Percentiles rank a stretch among this genome's conserved stretches.
Evolutionary conservation across 768 basidiomycete species (phyloP).

Genomic region (Mycena capillaripes): DNA sequence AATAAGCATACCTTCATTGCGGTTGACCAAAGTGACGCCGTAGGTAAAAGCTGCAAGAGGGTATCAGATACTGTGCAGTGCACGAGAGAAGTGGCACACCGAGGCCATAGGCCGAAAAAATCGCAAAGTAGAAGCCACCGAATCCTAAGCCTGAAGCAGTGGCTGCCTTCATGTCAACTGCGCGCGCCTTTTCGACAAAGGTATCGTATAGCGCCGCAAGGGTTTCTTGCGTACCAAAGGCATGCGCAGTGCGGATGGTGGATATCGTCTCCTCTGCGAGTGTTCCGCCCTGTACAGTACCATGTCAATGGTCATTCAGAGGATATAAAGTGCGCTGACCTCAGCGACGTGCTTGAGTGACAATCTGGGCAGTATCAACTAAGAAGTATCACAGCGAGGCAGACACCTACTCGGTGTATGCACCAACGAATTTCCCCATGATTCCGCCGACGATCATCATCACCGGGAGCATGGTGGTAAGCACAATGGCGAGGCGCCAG

Average conservation of each 20-base stretch:
- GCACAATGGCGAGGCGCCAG: slow-evolving; percentile 89
- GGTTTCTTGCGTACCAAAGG: slow-evolving; percentile 85
- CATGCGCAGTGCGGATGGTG: slow-evolving; percentile 89
- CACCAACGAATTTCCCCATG: slow-evolving; percentile 77
- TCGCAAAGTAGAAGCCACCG: slow-evolving; percentile 84
- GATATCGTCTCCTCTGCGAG: slow-evolving; percentile 95
- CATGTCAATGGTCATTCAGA: too few relatives aligned
- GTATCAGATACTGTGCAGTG: background rate
- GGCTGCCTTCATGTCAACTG: slow-evolving; percentile 69
- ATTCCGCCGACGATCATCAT: slow-evolving; percentile 79
- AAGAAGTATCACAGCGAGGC: background rate
- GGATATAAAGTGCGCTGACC: background rate
- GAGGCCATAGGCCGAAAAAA: slow-evolving; percentile 81
- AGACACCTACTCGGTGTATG: slow-evolving; percentile 72
- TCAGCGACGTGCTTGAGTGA: slow-evolving; percentile 80
- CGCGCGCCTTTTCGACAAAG: slow-evolving; percentile 66
- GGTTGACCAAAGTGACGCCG: slow-evolving; percentile 86
- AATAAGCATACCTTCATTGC: slow-evolving; percentile 47
- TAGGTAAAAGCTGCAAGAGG: slow-evolving; percentile 80
- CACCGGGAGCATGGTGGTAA: slow-evolving; percentile 86
- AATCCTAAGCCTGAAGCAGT: slow-evolving; percentile 70
- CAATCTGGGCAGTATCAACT: slow-evolving; percentile 51
- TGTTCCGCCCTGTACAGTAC: slow-evolving; percentile 71
- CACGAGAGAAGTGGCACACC: slow-evolving; percentile 48
- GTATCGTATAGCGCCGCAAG: slow-evolving; percentile 77